Evolutionary conservation across 306 rosid genomes (phyloP).

Genomic region (Abrus precatorius): DNA sequence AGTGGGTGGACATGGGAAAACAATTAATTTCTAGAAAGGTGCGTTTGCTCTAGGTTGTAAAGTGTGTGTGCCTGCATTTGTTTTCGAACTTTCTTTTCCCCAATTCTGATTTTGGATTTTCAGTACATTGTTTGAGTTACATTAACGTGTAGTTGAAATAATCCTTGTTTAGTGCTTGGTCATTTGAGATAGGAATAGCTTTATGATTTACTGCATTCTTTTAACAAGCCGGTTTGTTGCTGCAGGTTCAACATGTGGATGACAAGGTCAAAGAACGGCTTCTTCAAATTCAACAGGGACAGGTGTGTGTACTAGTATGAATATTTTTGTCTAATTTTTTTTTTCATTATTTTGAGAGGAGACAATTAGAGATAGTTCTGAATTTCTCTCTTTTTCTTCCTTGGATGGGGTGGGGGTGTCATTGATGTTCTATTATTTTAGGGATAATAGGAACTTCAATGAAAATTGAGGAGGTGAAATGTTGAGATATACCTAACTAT

Average conservation of each 20-base stretch:
- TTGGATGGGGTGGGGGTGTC: not conserved
- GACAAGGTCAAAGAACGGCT: constrained; percentile 78
- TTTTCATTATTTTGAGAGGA: not conserved
- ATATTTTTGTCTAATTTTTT: not conserved
- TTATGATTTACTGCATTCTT: constrained; percentile 1
- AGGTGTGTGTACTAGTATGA: constrained; percentile 61
- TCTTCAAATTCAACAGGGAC: constrained; percentile 70
- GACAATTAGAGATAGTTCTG: not conserved
- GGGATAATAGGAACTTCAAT: not conserved
- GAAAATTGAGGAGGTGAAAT: constrained; percentile 24
- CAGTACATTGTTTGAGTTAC: not conserved
- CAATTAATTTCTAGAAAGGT: constrained; percentile 76
- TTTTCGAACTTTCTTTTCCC: not conserved
- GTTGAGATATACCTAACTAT: not conserved
- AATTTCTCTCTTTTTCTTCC: not conserved
- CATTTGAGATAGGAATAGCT: constrained; percentile 16
- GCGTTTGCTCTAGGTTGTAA: not conserved
- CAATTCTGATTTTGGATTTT: not conserved
- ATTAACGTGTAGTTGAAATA: not conserved
- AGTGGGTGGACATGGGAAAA: constrained; percentile 92
- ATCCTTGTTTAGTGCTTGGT: not conserved
- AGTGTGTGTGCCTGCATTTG: not conserved
- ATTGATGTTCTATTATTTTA: not conserved
- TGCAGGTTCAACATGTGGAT: constrained; percentile 75
- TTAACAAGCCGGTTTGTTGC: constrained; percentile 10